Conservation (phyloP, 2,329 filamentous ascomycete species). For the Madurella fahalii region DNA sequence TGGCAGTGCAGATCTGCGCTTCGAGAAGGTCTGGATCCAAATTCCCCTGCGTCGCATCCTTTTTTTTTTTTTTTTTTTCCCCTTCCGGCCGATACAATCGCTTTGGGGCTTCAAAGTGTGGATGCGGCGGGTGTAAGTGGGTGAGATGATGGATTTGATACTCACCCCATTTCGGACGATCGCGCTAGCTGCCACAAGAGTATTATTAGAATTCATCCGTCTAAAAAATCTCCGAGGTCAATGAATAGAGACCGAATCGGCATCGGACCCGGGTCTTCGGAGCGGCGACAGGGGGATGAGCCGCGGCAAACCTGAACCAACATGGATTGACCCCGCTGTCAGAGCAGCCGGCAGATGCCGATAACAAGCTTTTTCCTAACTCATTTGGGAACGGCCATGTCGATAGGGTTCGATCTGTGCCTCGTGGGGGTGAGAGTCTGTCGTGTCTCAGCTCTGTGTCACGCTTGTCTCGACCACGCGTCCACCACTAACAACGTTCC, state of each 20-base stretch:
- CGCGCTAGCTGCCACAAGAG: conserved; percentile 4
- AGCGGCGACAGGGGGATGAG: conserved; percentile 10
- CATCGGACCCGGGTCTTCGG: conserved; percentile 11
- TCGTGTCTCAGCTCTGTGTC: conserved; percentile 27
- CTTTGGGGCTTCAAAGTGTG: not conserved
- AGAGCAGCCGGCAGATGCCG: conserved; percentile 2
- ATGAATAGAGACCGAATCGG: conserved; percentile 2
- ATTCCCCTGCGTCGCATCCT: not conserved
- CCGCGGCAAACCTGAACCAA: not conserved
- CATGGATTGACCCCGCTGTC: too few relatives aligned
- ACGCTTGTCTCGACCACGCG: conserved; percentile 25
- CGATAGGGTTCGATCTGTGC: conserved; percentile 3
- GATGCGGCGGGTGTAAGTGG: not conserved
- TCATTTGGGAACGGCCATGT: conserved; percentile 6
- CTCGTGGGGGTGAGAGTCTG: conserved; percentile 6
- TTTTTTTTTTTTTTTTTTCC: too few relatives aligned
- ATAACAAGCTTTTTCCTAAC: conserved; percentile 11
- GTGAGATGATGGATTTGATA: not conserved
- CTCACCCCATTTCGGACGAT: not conserved
- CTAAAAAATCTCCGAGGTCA: conserved; percentile 4
- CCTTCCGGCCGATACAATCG: too few relatives aligned
- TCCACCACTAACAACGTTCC: conserved; percentile 21
- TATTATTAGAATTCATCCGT: conserved; percentile 13
- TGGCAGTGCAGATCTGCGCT: conserved; percentile 1
- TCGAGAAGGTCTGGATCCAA: not conserved